Conservation (phyloP, 2,329 filamentous ascomycete species). For the Cladophialophora yegresii region DNA sequence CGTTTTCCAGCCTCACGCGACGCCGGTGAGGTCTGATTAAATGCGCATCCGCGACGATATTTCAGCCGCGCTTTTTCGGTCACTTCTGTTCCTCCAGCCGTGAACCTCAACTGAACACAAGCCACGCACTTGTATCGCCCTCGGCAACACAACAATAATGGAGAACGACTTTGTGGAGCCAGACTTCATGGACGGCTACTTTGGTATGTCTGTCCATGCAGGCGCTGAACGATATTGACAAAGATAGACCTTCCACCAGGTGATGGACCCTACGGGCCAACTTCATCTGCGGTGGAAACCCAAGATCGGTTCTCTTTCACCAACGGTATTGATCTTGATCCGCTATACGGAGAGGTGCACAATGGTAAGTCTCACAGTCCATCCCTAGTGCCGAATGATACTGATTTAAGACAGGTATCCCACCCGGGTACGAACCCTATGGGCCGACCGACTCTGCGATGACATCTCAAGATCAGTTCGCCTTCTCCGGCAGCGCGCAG, state of each 20-base stretch:
- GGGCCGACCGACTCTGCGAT: background rate
- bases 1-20: background rate
- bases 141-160: background rate
- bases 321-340: background rate
- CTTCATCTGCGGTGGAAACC: background rate
- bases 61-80: background rate
- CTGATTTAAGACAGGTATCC: background rate
- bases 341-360: background rate
- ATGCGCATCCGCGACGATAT: background rate
- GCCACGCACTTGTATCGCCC: background rate
- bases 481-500: background rate
- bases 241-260: background rate
- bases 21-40: background rate
- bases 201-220: background rate
- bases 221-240: background rate
- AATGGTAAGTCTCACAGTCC: background rate
- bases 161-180: background rate
- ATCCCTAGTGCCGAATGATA: background rate
- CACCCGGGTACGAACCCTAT: background rate
- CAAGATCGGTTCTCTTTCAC: background rate
- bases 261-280: background rate
- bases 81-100: too few species aligned
- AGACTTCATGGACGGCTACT: background rate
- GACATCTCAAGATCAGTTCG: background rate
- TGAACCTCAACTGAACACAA: background rate